phyloP scores from a whole-genome alignment of 495 filamentous ascomycete genomes.

The Hypoxylon lenormandii region DNA sequence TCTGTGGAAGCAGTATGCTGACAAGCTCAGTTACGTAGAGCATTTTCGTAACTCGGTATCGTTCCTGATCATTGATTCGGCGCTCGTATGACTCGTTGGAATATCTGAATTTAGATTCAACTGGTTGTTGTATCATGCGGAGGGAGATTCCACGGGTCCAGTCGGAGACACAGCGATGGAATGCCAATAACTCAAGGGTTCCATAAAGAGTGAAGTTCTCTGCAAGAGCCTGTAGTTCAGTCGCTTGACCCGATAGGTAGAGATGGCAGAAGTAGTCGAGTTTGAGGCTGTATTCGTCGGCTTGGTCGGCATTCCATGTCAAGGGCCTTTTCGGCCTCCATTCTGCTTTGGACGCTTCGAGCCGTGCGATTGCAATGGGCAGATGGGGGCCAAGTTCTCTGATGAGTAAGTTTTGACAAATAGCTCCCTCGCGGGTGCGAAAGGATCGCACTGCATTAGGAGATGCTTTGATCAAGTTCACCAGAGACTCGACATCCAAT shows the following conservation, averaged over 20 bases:
- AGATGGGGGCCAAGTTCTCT: neutral
- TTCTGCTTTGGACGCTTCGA: neutral
- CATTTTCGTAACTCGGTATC: neutral
- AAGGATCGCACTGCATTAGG: neutral
- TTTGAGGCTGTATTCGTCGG: neutral
- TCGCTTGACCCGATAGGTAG: neutral
- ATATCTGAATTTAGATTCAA: neutral
- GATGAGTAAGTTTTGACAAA: neutral
- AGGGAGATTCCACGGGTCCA: neutral
- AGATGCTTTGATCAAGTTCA: neutral
- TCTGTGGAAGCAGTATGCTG: conserved; percentile 7
- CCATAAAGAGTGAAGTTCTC: neutral
- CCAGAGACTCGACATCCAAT: neutral
- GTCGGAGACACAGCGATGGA: neutral
- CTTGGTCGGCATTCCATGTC: neutral
- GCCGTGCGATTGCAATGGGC: conserved; percentile 5
- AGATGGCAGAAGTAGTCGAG: neutral
- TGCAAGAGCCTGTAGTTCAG: neutral
- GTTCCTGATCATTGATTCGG: neutral
- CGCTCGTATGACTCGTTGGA: neutral
- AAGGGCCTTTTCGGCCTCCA: neutral
- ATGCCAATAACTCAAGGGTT: neutral
- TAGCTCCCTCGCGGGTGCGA: neutral
- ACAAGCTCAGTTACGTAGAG: conserved; percentile 6
- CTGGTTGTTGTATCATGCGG: neutral